Evolutionary conservation across 805 yeast species (phyloP), one percentile per base, ranked within the genome.

Genomic region (Candida sanyiensis): DNA sequence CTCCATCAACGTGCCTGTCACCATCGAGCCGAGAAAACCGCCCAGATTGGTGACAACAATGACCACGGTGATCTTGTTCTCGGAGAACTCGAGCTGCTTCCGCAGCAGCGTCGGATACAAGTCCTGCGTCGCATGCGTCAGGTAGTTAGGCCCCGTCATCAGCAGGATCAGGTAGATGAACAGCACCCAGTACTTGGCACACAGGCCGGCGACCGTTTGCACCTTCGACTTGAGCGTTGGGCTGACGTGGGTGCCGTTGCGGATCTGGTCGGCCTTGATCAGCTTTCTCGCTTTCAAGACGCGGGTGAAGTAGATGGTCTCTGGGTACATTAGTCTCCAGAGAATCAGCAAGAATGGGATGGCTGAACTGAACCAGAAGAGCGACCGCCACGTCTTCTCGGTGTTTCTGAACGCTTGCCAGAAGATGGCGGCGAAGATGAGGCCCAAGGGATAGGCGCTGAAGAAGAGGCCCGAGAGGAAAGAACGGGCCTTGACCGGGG

Each of bases 61-160:
- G 30, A 78, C 74, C 19, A 79, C 79, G 0, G 87, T 79, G 25
- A 70, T 60, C 21, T 69, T 63, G 51, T 80, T 62, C 11, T 54
- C 49, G 17, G 73, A 59, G 43, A 66, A 67, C n/a, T 54, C 62
- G 21, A 75, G 62, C 55, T 81, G 86, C 23, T 64, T 66, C 29
- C 69, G 65, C 35, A 82, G 59, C 63, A 77, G 64, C 2, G 87
- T 78, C 31, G 86, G 84, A 55, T 70, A 78, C 58, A 83, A 64
- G 59, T 82, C 90, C 58, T 82, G 88, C 7, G 86, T 73, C 2
- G 86, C 85, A 49, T 82, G 90, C 4, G 84, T 72, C 64, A 73
- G 67, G 61, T 78, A 82, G 61, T 81, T 81, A 62, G 79, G 73
- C 17, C 82, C 86, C 12, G 83, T 69, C 77, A 80, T 74, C 53